Conservation (phyloP, 495 filamentous ascomycete species). For the Cercophora newfieldiana region DNA sequence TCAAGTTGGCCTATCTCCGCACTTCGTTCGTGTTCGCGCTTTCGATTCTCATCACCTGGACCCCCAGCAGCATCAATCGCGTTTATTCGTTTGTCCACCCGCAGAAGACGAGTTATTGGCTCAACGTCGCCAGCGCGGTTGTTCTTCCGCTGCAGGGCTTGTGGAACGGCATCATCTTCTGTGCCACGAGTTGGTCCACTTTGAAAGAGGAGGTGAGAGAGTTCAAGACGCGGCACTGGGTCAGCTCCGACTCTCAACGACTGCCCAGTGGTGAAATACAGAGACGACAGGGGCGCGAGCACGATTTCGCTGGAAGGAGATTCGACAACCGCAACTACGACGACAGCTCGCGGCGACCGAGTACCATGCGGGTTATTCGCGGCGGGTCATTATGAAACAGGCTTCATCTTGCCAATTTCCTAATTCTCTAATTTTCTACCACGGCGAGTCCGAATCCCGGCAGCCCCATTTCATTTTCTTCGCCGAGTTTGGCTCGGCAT, state of each 20-base stretch:
- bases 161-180: conserved; percentile 81
- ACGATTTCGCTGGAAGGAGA: not conserved
- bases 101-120: conserved; percentile 55
- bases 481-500: not conserved
- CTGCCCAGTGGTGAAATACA: not conserved
- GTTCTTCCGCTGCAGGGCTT: conserved; percentile 84
- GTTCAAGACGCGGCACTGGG: not conserved
- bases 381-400: conserved; percentile 20
- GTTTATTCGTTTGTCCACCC: conserved; percentile 68
- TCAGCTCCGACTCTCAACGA: conserved; percentile 11
- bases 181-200: conserved; percentile 54
- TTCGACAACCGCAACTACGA: not conserved
- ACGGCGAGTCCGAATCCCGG: not conserved
- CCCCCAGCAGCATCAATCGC: conserved; percentile 75
- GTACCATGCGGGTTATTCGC: conserved; percentile 23
- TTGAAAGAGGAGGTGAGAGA: conserved; percentile 32
- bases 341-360: not conserved
- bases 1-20: conserved; percentile 74
- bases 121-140: conserved; percentile 69
- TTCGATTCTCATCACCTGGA: conserved; percentile 79
- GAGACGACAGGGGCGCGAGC: not conserved
- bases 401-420: not conserved
- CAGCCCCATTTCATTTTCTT: not conserved
- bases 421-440: not conserved
- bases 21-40: conserved; percentile 80